These are phyloP conservation scores for Xylaria nigripes DNA, from an alignment of 495 filamentous ascomycete species.

Conservation along the genomic window DNA sequence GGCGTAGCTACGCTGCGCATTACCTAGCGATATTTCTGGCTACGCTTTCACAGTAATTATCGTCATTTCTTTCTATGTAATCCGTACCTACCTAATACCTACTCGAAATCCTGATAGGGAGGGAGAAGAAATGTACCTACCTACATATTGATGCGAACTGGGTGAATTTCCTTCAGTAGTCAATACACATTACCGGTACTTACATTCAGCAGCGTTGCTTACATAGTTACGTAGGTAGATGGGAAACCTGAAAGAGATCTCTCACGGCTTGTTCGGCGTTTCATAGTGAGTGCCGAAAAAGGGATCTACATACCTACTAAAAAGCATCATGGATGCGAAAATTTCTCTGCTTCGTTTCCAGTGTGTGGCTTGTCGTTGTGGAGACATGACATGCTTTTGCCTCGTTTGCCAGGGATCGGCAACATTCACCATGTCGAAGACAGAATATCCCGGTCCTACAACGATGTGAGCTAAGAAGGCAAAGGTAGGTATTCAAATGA, in stretches of 20 bases:
- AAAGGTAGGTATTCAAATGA: not conserved
- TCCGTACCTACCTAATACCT: too few species aligned
- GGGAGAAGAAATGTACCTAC: slow-evolving; percentile 22
- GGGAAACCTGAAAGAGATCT: slow-evolving; percentile 21
- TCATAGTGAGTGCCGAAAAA: slow-evolving; percentile 24
- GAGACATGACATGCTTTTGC: slow-evolving; percentile 8
- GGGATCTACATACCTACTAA: too few species aligned
- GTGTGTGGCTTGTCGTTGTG: slow-evolving; percentile 1
- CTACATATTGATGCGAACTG: slow-evolving; percentile 10
- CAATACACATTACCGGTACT: too few species aligned
- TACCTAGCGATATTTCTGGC: not conserved
- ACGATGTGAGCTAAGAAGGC: slow-evolving; percentile 14
- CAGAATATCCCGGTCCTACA: slow-evolving; percentile 28
- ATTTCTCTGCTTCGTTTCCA: slow-evolving; percentile 7
- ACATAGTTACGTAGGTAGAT: too few species aligned
- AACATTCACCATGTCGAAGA: slow-evolving; percentile 27
- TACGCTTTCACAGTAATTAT: slow-evolving; percentile 27
- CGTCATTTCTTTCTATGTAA: slow-evolving; percentile 16
- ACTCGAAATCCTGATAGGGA: slow-evolving; percentile 23
- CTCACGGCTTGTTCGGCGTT: slow-evolving; percentile 23
- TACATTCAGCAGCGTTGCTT: slow-evolving; percentile 7
- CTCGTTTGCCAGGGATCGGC: slow-evolving; percentile 19
- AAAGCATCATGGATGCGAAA: slow-evolving; percentile 15
- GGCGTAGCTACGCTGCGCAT: too few species aligned
- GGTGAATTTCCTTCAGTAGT: slow-evolving; percentile 9